These are phyloP conservation scores for Cladosporium sp. DNA, from an alignment of 2,329 filamentous ascomycete genomes.

Conservation along the genomic window DNA sequence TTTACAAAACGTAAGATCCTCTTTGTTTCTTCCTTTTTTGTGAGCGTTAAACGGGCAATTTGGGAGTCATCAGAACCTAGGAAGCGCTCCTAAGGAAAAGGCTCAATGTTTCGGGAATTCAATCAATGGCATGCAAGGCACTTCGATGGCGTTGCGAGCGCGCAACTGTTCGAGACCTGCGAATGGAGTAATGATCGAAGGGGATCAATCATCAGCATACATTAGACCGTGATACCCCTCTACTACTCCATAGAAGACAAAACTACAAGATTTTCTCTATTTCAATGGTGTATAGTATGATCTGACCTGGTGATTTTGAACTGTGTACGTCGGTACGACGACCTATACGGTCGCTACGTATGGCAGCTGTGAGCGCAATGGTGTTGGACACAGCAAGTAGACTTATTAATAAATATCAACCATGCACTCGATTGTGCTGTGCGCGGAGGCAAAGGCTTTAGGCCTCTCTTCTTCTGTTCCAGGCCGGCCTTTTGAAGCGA, in stretches of 20 bases:
- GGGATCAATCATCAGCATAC: neutral
- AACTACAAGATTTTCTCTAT: no score
- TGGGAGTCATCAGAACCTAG: neutral
- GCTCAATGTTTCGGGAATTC: neutral
- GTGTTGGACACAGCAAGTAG: no score
- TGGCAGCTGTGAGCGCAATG: no score
- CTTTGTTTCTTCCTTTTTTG: neutral
- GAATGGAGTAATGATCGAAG: neutral
- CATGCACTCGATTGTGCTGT: no score
- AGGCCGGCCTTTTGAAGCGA: no score
- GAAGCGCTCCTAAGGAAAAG: neutral
- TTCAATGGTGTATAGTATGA: no score
- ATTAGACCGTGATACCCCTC: constrained; percentile 1
- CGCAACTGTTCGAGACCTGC: neutral
- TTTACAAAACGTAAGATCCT: neutral
- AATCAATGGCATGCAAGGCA: neutral
- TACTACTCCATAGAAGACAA: neutral
- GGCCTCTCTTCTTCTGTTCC: no score
- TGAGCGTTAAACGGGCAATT: neutral
- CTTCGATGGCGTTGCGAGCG: neutral
- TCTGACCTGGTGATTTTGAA: no score
- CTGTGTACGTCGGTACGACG: no score
- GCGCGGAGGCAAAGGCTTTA: no score
- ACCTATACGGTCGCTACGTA: no score
- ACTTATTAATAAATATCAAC: no score